Base-by-base conservation (phyloP, 805 yeast species). In the Ogataea methanolica region DNA sequence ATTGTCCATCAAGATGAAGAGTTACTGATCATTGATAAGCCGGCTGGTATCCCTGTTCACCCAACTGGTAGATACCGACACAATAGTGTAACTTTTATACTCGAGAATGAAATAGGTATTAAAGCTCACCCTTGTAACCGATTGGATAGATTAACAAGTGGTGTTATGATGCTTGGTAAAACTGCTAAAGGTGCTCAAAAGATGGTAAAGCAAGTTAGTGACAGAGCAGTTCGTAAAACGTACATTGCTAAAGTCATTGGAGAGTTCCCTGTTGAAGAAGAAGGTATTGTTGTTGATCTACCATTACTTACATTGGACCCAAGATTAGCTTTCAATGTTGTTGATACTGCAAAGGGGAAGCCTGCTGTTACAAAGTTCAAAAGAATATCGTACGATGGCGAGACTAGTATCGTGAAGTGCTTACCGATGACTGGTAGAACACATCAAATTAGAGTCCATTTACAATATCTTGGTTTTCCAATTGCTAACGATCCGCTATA, bases 41-140 rank as follows among this genome's bases (percentile, higher is more conserved):
- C 99, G 0, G 78, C 94, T 4, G 97, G 99, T 0, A 76, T 94
- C 2, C 97, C 99, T 0, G 96, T 88, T 0, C 99, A 94, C 63
- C 98, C 99, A 4, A 85, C 97, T 0, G 99, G 98, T 0, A 69
- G 91, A 53, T 81, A 83, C 72, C 61, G 94, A 61, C 80, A 80
- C 66, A 79, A 83, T 62, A 80, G 96, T 0, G 77, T 88, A 19
- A 87, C 95, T 11, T 84, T 83, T 62, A 79, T 89, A 4, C 66
- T 94, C 54, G 83, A 88, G 63, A 79, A 80, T 46, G 95, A 91
- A 57, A 63, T 73, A 49, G 84, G 83, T 1, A 69, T 76, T 38
- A 67, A 69, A 2, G 92, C 85, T 1, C 96, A 90, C 61, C 72
- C 94, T 0, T 89, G 97, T 61, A 91, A 91, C 64, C 73, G 99